Percentiles rank a stretch among this genome's conserved stretches.
Evolutionary conservation across 768 basidiomycete genomes (phyloP).

Genomic region (Collybia nuda): DNA sequence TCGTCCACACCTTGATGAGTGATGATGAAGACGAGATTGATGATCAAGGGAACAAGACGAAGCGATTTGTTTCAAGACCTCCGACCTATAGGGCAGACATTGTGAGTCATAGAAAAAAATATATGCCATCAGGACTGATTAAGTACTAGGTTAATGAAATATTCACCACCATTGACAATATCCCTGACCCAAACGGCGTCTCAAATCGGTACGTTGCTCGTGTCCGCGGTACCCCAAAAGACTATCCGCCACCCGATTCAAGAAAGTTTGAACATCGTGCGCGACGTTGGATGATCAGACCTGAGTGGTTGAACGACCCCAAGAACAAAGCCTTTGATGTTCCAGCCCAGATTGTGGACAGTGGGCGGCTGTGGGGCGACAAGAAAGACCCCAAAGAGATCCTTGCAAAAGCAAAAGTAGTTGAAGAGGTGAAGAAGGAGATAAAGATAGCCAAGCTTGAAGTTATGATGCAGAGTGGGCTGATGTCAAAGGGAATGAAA

Average conservation of each 20-base stretch:
- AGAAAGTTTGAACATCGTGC: background rate
- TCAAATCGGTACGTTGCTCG: background rate
- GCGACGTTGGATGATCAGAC: background rate
- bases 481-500: background rate
- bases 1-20: conserved; percentile 10
- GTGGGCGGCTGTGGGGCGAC: background rate
- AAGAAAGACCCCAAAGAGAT: background rate
- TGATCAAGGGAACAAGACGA: too few species aligned
- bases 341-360: background rate
- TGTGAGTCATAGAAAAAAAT: too few species aligned
- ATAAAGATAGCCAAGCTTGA: background rate
- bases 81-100: too few species aligned
- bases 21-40: conserved; percentile 19
- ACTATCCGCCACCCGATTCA: background rate
- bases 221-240: background rate
- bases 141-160: background rate
- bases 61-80: background rate
- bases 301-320: background rate
- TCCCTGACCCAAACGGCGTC: background rate
- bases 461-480: background rate
- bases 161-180: background rate
- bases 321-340: background rate
- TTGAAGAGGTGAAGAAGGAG: background rate
- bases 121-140: too few species aligned
- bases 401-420: background rate